phyloP scores from a whole-genome alignment of 176 grass and related monocot genomes.

The Carex pumila region DNA sequence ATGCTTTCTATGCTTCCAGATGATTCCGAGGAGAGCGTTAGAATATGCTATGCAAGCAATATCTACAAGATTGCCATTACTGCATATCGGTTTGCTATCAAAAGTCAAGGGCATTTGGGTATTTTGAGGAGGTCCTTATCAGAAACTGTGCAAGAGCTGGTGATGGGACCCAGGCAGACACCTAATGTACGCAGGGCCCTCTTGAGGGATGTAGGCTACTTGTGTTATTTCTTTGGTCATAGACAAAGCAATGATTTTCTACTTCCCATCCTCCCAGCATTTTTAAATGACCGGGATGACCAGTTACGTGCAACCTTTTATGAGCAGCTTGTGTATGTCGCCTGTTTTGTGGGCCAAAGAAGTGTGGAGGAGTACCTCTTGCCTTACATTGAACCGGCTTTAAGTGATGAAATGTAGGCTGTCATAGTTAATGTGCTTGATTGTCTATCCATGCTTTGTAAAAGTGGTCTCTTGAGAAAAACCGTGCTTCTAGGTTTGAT shows the following conservation, averaged over 20 bases:
- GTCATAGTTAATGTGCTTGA: slow-evolving; percentile 84
- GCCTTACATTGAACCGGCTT: slow-evolving; percentile 91
- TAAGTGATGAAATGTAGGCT: slow-evolving; percentile 73
- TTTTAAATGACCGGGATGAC: slow-evolving; percentile 90
- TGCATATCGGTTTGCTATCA: slow-evolving; percentile 79
- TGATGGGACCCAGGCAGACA: slow-evolving; percentile 83
- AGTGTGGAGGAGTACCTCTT: slow-evolving; percentile 97
- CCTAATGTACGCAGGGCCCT: slow-evolving; percentile 86
- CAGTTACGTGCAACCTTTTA: slow-evolving; percentile 89
- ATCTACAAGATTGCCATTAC: slow-evolving; percentile 92
- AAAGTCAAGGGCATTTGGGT: slow-evolving; percentile 52
- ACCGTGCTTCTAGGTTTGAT: slow-evolving; percentile 69
- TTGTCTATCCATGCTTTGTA: slow-evolving; percentile 83
- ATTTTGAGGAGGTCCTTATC: slow-evolving; percentile 64
- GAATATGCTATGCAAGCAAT: slow-evolving; percentile 96
- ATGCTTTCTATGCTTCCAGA: slow-evolving; percentile 96
- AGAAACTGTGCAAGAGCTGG: slow-evolving; percentile 96
- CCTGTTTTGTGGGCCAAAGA: slow-evolving; percentile 91
- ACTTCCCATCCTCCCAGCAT: slow-evolving; percentile 87
- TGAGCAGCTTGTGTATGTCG: slow-evolving; percentile 75
- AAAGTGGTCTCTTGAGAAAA: slow-evolving; percentile 78
- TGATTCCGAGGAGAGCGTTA: slow-evolving; percentile 95
- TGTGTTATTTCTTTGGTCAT: slow-evolving; percentile 93
- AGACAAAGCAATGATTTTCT: slow-evolving; percentile 95
- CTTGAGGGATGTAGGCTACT: slow-evolving; percentile 72